Percentiles rank a stretch among this genome's conserved stretches.
Evolutionary conservation across 2,329 filamentous ascomycete species (phyloP).

Genomic region (Pseudopyrenochaeta lycopersici): DNA sequence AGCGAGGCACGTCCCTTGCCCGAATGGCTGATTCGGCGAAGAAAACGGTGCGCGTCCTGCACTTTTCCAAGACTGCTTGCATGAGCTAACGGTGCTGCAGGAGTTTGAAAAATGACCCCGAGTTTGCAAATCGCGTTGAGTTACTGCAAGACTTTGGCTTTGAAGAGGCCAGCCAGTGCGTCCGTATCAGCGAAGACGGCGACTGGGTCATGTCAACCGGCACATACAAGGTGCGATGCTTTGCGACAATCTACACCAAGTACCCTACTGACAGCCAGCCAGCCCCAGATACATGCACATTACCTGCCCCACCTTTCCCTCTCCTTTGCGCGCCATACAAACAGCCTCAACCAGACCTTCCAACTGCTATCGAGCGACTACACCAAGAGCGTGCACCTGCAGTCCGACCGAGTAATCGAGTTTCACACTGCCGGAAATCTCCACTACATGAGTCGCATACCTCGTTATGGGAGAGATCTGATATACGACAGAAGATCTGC

Average conservation of each 20-base stretch:
- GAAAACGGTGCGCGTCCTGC: conserved; percentile 68
- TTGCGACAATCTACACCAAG: background rate
- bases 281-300: conserved; percentile 93
- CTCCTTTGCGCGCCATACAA: conserved; percentile 93
- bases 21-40: conserved; percentile 90
- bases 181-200: conserved; percentile 91
- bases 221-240: conserved; percentile 29
- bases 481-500: conserved; percentile 83
- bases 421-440: conserved; percentile 90
- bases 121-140: conserved; percentile 93
- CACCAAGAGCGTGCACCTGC: conserved; percentile 91
- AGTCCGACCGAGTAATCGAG: conserved; percentile 89
- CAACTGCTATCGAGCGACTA: conserved; percentile 89
- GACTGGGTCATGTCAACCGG: conserved; percentile 71
- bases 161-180: conserved; percentile 90
- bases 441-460: conserved; percentile 88
- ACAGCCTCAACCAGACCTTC: conserved; percentile 90
- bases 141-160: conserved; percentile 98
- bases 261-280: conserved; percentile 60
- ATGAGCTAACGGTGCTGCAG: conserved; percentile 15
- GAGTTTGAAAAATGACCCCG: conserved; percentile 88
- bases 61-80: background rate
- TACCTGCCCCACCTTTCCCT: conserved; percentile 91
- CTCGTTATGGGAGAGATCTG: conserved; percentile 89
- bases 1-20: conserved; percentile 87